phyloP scores from a whole-genome alignment of 495 filamentous ascomycete genomes.

The Podospora comata region DNA sequence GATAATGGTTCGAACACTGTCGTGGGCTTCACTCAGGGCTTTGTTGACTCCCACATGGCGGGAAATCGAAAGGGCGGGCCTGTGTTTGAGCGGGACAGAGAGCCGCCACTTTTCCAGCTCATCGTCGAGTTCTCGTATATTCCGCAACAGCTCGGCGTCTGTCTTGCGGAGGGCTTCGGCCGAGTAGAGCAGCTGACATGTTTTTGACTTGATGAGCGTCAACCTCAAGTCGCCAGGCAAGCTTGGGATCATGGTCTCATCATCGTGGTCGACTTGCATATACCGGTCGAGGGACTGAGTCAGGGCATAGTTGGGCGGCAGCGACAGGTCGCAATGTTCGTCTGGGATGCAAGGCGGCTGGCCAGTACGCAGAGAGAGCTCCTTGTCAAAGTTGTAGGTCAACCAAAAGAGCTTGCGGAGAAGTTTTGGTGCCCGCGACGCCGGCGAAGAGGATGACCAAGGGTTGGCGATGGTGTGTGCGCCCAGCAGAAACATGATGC shows the following conservation, averaged over 20 bases:
- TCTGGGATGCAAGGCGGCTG: conserved; percentile 51
- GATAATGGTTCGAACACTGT: conserved; percentile 45
- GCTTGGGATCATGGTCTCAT: conserved; percentile 37
- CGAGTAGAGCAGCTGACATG: conserved; percentile 48
- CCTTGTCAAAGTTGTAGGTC: conserved; percentile 52
- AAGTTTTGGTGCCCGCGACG: conserved; percentile 23
- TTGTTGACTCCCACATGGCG: conserved; percentile 20
- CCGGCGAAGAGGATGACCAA: conserved; percentile 7
- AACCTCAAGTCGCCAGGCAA: conserved; percentile 50
- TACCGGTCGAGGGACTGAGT: conserved; percentile 29
- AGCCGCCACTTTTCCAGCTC: conserved; percentile 51
- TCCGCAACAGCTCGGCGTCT: conserved; percentile 50
- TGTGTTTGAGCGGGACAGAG: conserved; percentile 42
- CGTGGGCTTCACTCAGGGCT: conserved; percentile 3
- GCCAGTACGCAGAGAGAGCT: conserved; percentile 48
- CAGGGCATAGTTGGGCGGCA: conserved; percentile 46
- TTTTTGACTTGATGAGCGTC: conserved; percentile 50
- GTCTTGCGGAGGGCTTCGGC: conserved; percentile 46
- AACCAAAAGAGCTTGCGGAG: conserved; percentile 54
- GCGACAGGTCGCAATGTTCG: conserved; percentile 53
- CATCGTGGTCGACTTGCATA: conserved; percentile 11
- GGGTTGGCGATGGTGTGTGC: conserved; percentile 34
- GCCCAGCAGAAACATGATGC: conserved; percentile 49
- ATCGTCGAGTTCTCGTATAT: conserved; percentile 53
- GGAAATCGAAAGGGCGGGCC: conserved; percentile 45